Evolutionary conservation across 768 basidiomycete species (phyloP).

Genomic region (Calvatia gigantea): DNA sequence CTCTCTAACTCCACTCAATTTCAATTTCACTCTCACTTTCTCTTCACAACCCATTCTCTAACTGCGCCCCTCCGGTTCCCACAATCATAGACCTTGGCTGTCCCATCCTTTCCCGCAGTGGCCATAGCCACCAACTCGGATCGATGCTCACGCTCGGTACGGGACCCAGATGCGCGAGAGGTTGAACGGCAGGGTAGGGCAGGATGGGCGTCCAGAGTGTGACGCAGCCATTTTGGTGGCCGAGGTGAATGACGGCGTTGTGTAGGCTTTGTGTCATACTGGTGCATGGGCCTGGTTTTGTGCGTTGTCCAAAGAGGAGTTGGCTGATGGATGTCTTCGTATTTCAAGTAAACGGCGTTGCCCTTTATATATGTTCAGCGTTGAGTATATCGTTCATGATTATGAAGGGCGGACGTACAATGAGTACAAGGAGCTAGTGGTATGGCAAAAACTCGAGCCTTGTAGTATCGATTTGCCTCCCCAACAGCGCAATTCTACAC

Average conservation of each 20-base stretch:
- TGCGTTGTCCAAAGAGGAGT: slow-evolving; percentile 82
- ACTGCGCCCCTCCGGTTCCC: slow-evolving; percentile 92
- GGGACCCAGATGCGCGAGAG: slow-evolving; percentile 90
- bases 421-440: slow-evolving; percentile 87
- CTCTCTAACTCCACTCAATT: slow-evolving; percentile 83
- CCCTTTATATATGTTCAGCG: no score
- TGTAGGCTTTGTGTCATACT: slow-evolving; percentile 90
- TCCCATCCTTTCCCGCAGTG: slow-evolving; percentile 83
- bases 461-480: slow-evolving; percentile 84
- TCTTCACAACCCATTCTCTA: slow-evolving; percentile 69
- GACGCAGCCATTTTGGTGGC: slow-evolving; percentile 94
- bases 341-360: slow-evolving; percentile 88
- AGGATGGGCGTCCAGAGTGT: slow-evolving; percentile 97
- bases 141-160: slow-evolving; percentile 79
- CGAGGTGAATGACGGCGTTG: slow-evolving; percentile 91
- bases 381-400: no score
- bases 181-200: slow-evolving; percentile 85
- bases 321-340: slow-evolving; percentile 96
- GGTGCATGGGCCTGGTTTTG: slow-evolving; percentile 80
- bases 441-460: slow-evolving; percentile 91
- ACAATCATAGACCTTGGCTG: slow-evolving; percentile 95
- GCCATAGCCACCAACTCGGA: slow-evolving; percentile 86
- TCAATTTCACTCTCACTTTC: slow-evolving; percentile 54
- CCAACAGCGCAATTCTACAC: slow-evolving; percentile 88
- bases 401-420: slow-evolving; percentile 46